phyloP scores from a whole-genome alignment of 345 rosid genomes.

The Eucalyptus curtisii region DNA sequence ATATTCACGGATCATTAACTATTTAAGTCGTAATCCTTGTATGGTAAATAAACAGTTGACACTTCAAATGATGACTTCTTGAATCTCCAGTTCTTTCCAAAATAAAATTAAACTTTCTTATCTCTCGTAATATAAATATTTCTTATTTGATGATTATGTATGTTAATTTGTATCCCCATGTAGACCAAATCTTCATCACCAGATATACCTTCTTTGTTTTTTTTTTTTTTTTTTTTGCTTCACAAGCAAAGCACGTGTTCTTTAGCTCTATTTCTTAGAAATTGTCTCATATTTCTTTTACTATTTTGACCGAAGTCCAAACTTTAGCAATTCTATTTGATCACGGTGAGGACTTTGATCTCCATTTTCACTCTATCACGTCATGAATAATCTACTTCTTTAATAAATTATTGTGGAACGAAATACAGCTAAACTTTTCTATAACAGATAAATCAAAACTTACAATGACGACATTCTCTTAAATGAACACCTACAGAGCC shows the following conservation, averaged over 20 bases:
- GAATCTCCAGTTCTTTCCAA: neutral
- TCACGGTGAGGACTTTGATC: neutral
- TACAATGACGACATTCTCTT: neutral
- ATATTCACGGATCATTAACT: fast-evolving
- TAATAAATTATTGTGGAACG: neutral
- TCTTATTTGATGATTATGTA: neutral
- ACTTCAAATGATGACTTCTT: neutral
- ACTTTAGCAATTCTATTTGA: neutral
- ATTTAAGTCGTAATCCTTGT: fast-evolving
- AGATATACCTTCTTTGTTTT: no score
- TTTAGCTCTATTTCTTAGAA: neutral
- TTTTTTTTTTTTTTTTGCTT: fast-evolving
- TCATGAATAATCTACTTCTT: neutral
- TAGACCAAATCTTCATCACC: neutral
- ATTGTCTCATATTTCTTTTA: no score
- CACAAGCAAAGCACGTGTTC: neutral
- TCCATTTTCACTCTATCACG: neutral
- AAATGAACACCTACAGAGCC: neutral
- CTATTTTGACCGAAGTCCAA: neutral
- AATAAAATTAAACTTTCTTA: neutral
- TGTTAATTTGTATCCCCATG: neutral
- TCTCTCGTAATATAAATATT: neutral
- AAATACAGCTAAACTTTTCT: neutral
- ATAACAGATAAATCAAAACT: no score
- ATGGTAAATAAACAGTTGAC: neutral